Conservation (phyloP, 257 asterid genomes). For the Misopates orontium region DNA sequence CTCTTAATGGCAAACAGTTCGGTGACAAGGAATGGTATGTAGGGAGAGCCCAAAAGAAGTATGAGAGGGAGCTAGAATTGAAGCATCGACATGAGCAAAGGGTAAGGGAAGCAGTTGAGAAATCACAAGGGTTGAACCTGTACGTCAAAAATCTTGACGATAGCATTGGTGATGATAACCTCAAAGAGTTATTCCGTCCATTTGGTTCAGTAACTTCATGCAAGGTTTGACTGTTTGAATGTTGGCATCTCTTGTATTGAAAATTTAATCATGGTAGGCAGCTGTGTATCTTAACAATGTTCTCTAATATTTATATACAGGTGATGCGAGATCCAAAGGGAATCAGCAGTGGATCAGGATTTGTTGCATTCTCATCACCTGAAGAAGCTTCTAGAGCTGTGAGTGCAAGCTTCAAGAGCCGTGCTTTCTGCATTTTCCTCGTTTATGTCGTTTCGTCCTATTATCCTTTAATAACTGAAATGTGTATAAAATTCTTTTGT, state of each 20-base stretch:
- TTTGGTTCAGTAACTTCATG: conserved; percentile 53
- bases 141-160: conserved; percentile 64
- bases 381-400: conserved; percentile 72
- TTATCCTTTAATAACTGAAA: not conserved
- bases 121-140: conserved; percentile 48
- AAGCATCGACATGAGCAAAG: conserved; percentile 45
- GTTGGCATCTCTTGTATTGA: not conserved
- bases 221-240: conserved; percentile 40
- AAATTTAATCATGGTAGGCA: not conserved
- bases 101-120: conserved; percentile 49
- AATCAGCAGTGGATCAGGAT: conserved; percentile 66
- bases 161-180: conserved; percentile 55
- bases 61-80: conserved; percentile 60
- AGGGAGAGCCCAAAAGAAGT: conserved; percentile 60
- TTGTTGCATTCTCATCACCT: conserved; percentile 61
- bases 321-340: conserved; percentile 65
- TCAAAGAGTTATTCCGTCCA: conserved; percentile 51
- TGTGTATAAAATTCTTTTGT: not conserved
- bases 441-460: not conserved
- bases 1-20: conserved; percentile 47
- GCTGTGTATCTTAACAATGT: not conserved
- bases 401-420: conserved; percentile 61
- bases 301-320: conserved; percentile 25
- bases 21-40: conserved; percentile 60
- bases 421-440: conserved; percentile 9